These are phyloP conservation scores for Eucalyptus albens DNA, from an alignment of 345 rosid genomes.

Conservation along the genomic window DNA sequence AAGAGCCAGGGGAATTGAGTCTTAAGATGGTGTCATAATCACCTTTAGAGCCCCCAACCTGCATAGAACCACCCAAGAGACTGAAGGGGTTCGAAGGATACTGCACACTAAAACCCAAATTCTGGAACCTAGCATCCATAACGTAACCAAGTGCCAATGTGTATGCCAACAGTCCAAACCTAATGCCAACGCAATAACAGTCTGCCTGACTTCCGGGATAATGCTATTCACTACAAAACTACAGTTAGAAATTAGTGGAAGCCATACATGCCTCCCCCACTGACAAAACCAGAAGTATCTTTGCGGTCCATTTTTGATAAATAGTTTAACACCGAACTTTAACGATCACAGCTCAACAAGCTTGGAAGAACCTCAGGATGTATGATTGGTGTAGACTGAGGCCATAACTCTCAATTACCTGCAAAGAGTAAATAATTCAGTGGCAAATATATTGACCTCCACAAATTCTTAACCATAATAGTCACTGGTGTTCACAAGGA, in stretches of 20 bases:
- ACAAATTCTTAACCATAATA: background rate
- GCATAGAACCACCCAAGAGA: conserved; percentile 38
- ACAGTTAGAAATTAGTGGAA: conserved; percentile 29
- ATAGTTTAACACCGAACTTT: conserved; percentile 9
- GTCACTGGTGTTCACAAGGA: background rate
- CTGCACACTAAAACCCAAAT: conserved; percentile 32
- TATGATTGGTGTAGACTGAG: conserved; percentile 3
- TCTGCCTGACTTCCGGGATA: conserved; percentile 58
- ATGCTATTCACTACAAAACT: conserved; percentile 47
- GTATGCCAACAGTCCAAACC: conserved; percentile 19
- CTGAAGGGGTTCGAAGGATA: conserved; percentile 41
- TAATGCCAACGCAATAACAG: conserved; percentile 12
- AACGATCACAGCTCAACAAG: conserved; percentile 8
- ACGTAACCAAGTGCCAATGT: background rate
- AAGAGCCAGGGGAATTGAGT: conserved; percentile 56
- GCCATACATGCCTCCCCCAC: conserved; percentile 63
- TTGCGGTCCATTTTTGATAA: conserved; percentile 48
- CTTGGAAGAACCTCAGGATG: background rate
- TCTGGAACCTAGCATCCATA: conserved; percentile 51
- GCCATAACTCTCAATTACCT: conserved; percentile 30
- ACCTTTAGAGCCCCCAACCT: conserved; percentile 17
- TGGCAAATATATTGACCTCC: background rate
- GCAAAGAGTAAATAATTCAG: conserved; percentile 13
- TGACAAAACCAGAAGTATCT: conserved; percentile 97
- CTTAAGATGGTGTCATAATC: conserved; percentile 58